Evolutionary conservation across 2,329 filamentous ascomycete genomes (phyloP), one percentile per base, ranked within the genome.

Genomic region (Sordariomycetes sp.): DNA sequence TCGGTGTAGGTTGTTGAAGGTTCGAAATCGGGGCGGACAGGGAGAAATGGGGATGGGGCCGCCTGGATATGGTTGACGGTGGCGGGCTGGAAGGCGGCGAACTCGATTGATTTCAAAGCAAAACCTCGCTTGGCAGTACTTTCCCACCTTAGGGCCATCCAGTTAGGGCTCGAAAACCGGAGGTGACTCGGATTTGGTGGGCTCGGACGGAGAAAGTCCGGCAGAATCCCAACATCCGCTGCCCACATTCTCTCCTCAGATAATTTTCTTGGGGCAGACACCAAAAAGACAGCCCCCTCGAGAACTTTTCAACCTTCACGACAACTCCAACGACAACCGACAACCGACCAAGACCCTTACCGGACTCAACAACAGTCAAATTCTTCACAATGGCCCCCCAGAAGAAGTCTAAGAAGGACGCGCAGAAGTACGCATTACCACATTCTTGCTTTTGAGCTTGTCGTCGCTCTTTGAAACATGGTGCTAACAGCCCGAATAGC

Each of bases 331-430:
- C 59, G 69, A 66, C 65, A 66, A 64, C 66, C 59, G 69, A 66
- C 65, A 66, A 64, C 66, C 70, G 66, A 51, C 48, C 28, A 28
- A 51, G 22, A 24, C 14, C 24, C 58, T 61, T 61, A 61, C 62
- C 64, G 24, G 48, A 53, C 25, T 43, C 32, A 16, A 48, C 55
- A 28, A 24, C 24, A 32, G 24, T 52, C 55, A n/a, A 74, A 80
- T 76, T 66, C 66, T 67, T 76, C 79, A 80, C 76, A 82, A 88
- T 84, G 81, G 81, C 80, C 70, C 77, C 78, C 71, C 74, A 82
- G 72, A 91, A 90, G 86, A 89, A 89, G 79, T 80, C 74, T 76
- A 93, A 89, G 85, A 95, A 92, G 81, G 86, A 90, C 78, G 85
- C 88, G 72, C 88, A 91, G 80, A 85, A 8, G 28, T 32, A 32